Conservation (phyloP, 1,284 basidiomycete genomes). For the Coriolopsis trogii region DNA sequence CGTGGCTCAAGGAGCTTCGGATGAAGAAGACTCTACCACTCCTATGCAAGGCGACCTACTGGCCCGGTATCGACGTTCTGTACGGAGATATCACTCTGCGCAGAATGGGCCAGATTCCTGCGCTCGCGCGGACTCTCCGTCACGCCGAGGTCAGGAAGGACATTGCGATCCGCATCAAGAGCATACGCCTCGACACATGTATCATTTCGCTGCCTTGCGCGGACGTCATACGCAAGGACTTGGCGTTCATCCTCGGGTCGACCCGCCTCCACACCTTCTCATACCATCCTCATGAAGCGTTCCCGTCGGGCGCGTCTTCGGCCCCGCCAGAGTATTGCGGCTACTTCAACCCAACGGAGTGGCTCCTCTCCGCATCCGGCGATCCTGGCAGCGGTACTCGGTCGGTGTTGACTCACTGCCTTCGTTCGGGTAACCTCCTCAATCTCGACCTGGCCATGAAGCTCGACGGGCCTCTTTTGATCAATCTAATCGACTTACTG, state of each 20-base stretch:
- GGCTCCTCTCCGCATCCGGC: too few relatives aligned
- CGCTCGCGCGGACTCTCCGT: conserved; percentile 5
- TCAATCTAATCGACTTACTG: too few relatives aligned
- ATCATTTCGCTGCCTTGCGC: not conserved
- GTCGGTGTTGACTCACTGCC: too few relatives aligned
- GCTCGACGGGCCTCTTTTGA: too few relatives aligned
- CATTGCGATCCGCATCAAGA: not conserved
- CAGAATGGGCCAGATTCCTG: conserved; percentile 7
- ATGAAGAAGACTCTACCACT: conserved; percentile 8
- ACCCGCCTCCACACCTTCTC: not conserved
- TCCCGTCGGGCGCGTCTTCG: too few relatives aligned
- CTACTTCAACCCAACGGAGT: too few relatives aligned
- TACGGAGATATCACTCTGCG: conserved; percentile 10
- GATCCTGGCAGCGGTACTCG: too few relatives aligned
- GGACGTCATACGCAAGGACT: not conserved
- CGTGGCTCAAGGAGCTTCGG: conserved; percentile 2
- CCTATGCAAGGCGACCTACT: conserved; percentile 4
- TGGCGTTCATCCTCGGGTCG: not conserved
- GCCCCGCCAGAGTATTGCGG: not conserved
- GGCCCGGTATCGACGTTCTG: conserved; percentile 1
- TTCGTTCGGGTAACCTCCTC: too few relatives aligned
- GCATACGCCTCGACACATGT: not conserved
- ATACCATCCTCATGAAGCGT: not conserved
- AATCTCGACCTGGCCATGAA: too few relatives aligned
- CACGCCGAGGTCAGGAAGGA: not conserved